Evolutionary conservation across 139 green algal genomes (phyloP), one percentile per base, ranked within the genome.

Genomic region (Micractinium sp.): DNA sequence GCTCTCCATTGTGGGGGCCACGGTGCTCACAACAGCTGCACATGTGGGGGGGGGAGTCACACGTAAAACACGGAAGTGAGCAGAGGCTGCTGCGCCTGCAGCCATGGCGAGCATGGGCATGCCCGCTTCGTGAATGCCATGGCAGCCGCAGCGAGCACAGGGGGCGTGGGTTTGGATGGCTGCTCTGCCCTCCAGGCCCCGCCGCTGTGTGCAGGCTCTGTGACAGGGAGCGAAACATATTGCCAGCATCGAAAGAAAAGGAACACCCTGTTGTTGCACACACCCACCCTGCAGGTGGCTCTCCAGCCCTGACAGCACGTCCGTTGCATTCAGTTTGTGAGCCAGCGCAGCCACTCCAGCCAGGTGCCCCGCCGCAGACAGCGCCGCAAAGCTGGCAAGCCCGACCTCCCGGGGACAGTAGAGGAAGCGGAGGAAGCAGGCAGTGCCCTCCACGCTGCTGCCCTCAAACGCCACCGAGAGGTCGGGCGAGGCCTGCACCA

Each of bases 381-480:
- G 74, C 74, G 74, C 74, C 13, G 74, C 74, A 80, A 80, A 80
- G 74, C 74, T 80, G 74, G 33, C 74, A n/a, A n/a, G 33, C 33
- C 36, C 16, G n/a, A 29, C 33, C 33, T 80, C 74, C 33, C 39
- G 74, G 1, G 74, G 74, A n/a, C 33, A 29, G 74, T 80, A 80
- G 2, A 80, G 14, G 15, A 80, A 23, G n/a, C 74, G 74, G 33
- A 80, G 74, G 33, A 80, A 47, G 74, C 74, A 80, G 33, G 74
- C 74, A 1, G 74, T n/a, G 3, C 1, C 74, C 74, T 27, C 74
- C 9, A 80, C n/a, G 74, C 74, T 80, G 33, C 74, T 16, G 33
- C 15, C 29, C 14, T 16, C 74, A 80, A 80, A 80, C 33, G n/a
- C 33, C 7, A n/a, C n/a, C 3, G 74, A 47, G 9, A 80, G 74